These are phyloP conservation scores for Funneliformis mosseae DNA, from an alignment of 192 early-diverging fungal genomes.

Conservation along the genomic window DNA sequence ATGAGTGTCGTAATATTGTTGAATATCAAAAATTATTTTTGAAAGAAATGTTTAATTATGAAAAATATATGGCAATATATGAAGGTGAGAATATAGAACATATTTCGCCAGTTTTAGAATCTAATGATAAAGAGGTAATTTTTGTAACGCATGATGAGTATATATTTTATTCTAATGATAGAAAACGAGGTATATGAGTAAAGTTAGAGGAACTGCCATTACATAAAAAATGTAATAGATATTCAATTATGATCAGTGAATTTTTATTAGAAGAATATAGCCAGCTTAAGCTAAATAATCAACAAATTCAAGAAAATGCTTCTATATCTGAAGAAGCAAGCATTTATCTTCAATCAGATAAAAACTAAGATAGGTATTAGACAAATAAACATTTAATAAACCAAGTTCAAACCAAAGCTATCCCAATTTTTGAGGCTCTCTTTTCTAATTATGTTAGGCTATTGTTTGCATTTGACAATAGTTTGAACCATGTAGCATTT, in stretches of 20 bases:
- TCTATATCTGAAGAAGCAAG: not conserved
- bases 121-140: not conserved
- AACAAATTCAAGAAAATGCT: not conserved
- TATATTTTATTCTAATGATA: constrained; percentile 36
- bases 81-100: not conserved
- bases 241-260: not conserved
- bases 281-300: not conserved
- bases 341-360: too few species aligned
- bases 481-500: constrained; percentile 20
- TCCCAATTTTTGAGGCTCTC: constrained; percentile 26
- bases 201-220: not conserved
- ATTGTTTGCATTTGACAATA: constrained; percentile 40
- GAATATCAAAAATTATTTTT: constrained; percentile 21
- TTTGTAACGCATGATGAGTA: too few species aligned
- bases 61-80: constrained; percentile 1
- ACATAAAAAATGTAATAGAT: constrained; percentile 17
- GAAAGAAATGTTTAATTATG: constrained; percentile 16
- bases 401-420: constrained; percentile 35
- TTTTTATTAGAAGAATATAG: too few species aligned
- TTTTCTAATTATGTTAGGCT: not conserved
- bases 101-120: not conserved
- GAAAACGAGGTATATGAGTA: not conserved
- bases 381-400: constrained; percentile 14
- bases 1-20: constrained; percentile 38
- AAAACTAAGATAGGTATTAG: constrained; percentile 29